Conservation (phyloP, 169 alveolate species). For the Eimeria sp. region DNA sequence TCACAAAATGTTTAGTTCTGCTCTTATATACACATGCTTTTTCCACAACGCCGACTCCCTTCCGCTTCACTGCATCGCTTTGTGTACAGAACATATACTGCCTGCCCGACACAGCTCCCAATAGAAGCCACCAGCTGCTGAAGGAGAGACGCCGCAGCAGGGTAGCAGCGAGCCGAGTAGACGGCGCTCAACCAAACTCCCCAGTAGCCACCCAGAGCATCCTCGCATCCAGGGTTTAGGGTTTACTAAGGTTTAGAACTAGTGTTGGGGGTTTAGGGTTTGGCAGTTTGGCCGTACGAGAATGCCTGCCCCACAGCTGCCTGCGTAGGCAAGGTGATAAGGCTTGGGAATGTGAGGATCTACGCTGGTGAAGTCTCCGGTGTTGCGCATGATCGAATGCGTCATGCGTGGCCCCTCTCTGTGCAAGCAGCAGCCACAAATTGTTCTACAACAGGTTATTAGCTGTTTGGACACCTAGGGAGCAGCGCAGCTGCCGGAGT, state of each 20-base stretch:
- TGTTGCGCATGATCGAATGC: slow-evolving; percentile 17
- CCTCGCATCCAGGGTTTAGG: not conserved
- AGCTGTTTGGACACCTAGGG: not conserved
- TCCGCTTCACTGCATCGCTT: no score
- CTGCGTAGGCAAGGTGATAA: slow-evolving; percentile 20
- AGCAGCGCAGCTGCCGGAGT: not conserved
- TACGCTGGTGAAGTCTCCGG: slow-evolving; percentile 53
- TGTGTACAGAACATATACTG: no score
- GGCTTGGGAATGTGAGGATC: slow-evolving; percentile 47
- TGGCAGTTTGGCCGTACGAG: not conserved
- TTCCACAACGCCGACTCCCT: no score
- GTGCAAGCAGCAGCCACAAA: not conserved
- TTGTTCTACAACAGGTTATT: not conserved
- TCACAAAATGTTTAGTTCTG: no score
- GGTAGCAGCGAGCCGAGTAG: no score
- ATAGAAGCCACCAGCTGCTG: no score
- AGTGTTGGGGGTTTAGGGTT: not conserved
- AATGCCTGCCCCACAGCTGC: slow-evolving; percentile 54
- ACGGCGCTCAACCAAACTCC: no score
- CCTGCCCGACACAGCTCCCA: no score
- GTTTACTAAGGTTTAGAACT: no score
- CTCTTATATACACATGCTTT: no score
- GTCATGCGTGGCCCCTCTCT: slow-evolving; percentile 25
- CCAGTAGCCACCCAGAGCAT: not conserved
- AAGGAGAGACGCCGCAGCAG: no score